Conservation (phyloP, 371 early-diverging fungal species). For the Mortierella sp. region DNA sequence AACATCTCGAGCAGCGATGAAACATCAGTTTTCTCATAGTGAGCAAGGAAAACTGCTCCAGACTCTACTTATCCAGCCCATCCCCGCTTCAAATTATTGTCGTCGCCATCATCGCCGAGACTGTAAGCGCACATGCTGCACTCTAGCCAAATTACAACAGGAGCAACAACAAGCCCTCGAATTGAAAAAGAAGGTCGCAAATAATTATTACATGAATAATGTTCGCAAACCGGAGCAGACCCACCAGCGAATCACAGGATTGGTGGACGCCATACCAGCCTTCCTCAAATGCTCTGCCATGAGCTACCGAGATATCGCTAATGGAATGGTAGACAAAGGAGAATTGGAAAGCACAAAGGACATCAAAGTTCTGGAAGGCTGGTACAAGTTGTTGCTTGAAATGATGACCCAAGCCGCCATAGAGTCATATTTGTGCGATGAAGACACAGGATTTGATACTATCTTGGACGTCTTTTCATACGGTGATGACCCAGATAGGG, state of each 20-base stretch:
- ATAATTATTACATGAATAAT: slow-evolving; percentile 43
- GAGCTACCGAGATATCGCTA: slow-evolving; percentile 57
- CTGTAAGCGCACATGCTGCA: slow-evolving; percentile 51
- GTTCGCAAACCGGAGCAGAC: slow-evolving; percentile 29
- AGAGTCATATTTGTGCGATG: slow-evolving; percentile 71
- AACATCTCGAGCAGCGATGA: slow-evolving; percentile 45
- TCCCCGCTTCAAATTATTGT: slow-evolving; percentile 33
- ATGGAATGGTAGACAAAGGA: slow-evolving; percentile 31
- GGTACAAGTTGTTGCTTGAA: slow-evolving; percentile 71
- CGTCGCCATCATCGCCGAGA: slow-evolving; percentile 54
- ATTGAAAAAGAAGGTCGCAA: slow-evolving; percentile 53
- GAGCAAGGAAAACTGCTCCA: slow-evolving; percentile 31
- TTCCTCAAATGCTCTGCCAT: slow-evolving; percentile 71
- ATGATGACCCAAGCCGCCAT: slow-evolving; percentile 73
- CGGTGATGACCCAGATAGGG: slow-evolving; percentile 67
- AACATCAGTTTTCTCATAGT: slow-evolving; percentile 28
- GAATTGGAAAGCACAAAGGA: slow-evolving; percentile 22
- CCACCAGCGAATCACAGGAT: slow-evolving; percentile 41
- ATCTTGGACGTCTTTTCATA: slow-evolving; percentile 73
- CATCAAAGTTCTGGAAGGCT: slow-evolving; percentile 64
- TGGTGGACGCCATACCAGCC: slow-evolving; percentile 70
- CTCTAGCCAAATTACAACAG: slow-evolving; percentile 54
- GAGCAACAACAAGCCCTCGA: slow-evolving; percentile 57
- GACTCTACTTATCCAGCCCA: slow-evolving; percentile 26
- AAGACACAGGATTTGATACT: slow-evolving; percentile 64